Evolutionary conservation across 1,284 basidiomycete species (phyloP), one percentile per base, ranked within the genome.

Genomic region (Tremellales sp.): DNA sequence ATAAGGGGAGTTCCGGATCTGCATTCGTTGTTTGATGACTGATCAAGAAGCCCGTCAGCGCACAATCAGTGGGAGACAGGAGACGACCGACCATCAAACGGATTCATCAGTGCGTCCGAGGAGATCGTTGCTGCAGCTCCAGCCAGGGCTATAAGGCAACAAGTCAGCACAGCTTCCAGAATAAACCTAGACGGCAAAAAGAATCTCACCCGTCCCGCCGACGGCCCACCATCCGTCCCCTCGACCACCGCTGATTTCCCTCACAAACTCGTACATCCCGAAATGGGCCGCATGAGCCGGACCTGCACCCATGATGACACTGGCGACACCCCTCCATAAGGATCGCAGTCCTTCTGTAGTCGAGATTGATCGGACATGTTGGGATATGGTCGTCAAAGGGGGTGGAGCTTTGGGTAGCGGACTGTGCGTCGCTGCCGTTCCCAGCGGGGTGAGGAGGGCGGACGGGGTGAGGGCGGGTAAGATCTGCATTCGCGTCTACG

Each of bases 21-120:
- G 94, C 95, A 98, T 97, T 43, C 94, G 84, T 77, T 98, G 94
- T 76, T 98, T 98, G 76, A 98, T 90, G 57, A 98, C 94, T 94
- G 68, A n/a, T n/a, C n/a, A n/a, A n/a, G n/a, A n/a, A n/a, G n/a
- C n/a, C n/a, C n/a, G n/a, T n/a, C n/a, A n/a, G n/a, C n/a, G n/a
- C n/a, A n/a, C 37, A 12, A 12, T 7, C 22, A 45, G 31, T 40
- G 43, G 21, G 38, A 37, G 48, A 29, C 42, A 40, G 42, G 27
- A 35, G 28, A 39, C 10, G 37, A 72, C 82, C 69, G 70, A 94
- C 92, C 92, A 74, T 99, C 95, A 68, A 99, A 99, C 3, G 95
- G 95, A 73, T 98, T 99, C 95, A 99, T 99, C 50, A 98, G 78
- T 7, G 94, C 94, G 75, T 99, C 95, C 48, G 87, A 87, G 2